Base-by-base conservation (phyloP, 441 rosid species). In the Bruguiera hainesii region DNA sequence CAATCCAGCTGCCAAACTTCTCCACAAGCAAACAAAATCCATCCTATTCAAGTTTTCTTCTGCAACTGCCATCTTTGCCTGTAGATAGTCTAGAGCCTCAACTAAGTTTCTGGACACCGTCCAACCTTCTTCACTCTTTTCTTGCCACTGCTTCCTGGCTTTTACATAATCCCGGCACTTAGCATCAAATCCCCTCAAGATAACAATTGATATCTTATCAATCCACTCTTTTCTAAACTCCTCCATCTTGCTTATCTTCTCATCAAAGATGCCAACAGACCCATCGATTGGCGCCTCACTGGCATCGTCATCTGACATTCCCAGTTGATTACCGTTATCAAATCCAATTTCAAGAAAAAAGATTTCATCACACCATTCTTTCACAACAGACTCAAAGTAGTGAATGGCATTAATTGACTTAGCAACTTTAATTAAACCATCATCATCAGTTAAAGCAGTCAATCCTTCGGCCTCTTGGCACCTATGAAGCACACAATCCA, bases 391-490 rank as follows among this genome's bases (percentile, higher is more conserved):
- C 71, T 88, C 98, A 63, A 85, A 64, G 66, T 84, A 83, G 70
- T 68, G 85, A 33, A 85, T 80, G 70, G 94, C 94, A 77, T 91
- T 94, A 50, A 89, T 52, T 6, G 89, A 82, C 78, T 77, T 81
- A 28, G 84, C 81, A 63, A 94, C 98, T 80, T 89, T 94, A 57
- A 88, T 64, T 52, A 94, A 79, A 72, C 88, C 98, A 71, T 82
- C 80, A 58, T 89, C 85, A 71, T 89, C 94, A 1, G 96, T 85
- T 69, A 91, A 74, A 31, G 98, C 94, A 71, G 98, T 94, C 78
- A 88, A 68, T 65, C 98, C 97, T 82, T 91, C 98, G 10, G 98
- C 97, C 73, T 89, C 98, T 78, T 88, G 98, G 80, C 98, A 89
- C 77, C 92, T 84, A 69, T 78, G 71, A 74, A 87, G 81, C 63